Evolutionary conservation across 768 basidiomycete genomes (phyloP).

Genomic region (Termitomyces sp.): DNA sequence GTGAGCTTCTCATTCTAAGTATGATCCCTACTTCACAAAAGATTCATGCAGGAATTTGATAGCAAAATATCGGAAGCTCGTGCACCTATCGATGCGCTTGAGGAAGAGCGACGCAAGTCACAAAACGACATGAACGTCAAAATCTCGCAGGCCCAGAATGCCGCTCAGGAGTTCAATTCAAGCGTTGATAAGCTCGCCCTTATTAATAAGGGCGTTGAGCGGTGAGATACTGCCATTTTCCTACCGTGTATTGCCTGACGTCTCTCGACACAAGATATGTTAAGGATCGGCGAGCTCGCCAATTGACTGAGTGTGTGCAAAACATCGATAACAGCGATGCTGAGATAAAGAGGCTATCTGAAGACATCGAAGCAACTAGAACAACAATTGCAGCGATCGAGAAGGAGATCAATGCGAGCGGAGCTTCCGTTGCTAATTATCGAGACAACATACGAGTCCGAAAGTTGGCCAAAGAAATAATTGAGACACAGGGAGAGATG

Average conservation of each 20-base stretch:
- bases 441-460: slow-evolving; percentile 83
- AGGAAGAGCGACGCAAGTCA: slow-evolving; percentile 43
- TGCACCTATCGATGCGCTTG: slow-evolving; percentile 59
- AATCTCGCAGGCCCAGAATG: slow-evolving; percentile 46
- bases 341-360: slow-evolving; percentile 30
- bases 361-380: slow-evolving; percentile 32
- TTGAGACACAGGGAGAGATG: slow-evolving; percentile 63
- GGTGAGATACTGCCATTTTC: slow-evolving; percentile 31
- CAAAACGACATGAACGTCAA: slow-evolving; percentile 46
- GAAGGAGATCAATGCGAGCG: slow-evolving; percentile 75
- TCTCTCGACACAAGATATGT: slow-evolving; percentile 51
- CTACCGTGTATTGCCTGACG: neutral
- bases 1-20: slow-evolving; percentile 22
- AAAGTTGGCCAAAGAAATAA: slow-evolving; percentile 61
- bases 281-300: slow-evolving; percentile 56
- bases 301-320: slow-evolving; percentile 53
- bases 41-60: slow-evolving; percentile 53
- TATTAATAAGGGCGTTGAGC: slow-evolving; percentile 59
- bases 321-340: slow-evolving; percentile 41
- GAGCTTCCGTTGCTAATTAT: slow-evolving; percentile 61
- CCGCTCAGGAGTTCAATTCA: slow-evolving; percentile 61
- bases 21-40: neutral
- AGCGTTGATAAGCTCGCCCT: slow-evolving; percentile 56
- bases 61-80: slow-evolving; percentile 52
- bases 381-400: slow-evolving; percentile 53